Conservation (phyloP, 176 grass and related monocot genomes). For the Triticum dicoccoides region DNA sequence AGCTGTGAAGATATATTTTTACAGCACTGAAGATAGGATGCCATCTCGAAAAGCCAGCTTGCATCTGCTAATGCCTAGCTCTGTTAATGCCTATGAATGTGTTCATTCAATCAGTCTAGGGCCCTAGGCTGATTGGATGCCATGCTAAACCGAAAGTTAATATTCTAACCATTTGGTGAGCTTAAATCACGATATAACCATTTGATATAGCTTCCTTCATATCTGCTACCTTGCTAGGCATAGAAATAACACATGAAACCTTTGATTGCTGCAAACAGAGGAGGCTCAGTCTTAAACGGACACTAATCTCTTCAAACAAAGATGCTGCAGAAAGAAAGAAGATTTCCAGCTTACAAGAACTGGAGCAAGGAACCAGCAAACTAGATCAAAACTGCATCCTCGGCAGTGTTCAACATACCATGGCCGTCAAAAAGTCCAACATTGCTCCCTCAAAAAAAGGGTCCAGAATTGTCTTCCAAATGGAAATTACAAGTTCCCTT, state of each 20-base stretch:
- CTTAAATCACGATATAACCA: neutral
- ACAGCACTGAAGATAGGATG: neutral
- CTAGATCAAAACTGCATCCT: no score
- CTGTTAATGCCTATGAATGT: neutral
- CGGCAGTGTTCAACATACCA: no score
- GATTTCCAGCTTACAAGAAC: no score
- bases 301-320: neutral
- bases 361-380: no score
- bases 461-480: no score
- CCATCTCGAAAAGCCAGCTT: neutral
- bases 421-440: no score
- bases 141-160: no score
- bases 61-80: neutral
- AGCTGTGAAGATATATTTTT: no score
- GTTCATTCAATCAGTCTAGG: neutral
- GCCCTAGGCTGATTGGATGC: no score
- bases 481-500: no score
- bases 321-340: no score
- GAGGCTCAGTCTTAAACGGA: neutral
- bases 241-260: neutral
- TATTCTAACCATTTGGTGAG: neutral
- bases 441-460: no score
- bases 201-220: neutral
- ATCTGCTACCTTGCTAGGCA: neutral
- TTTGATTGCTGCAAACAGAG: neutral